phyloP scores from a whole-genome alignment of 1,139 yeast species.

The Geotrichum bryndzae region DNA sequence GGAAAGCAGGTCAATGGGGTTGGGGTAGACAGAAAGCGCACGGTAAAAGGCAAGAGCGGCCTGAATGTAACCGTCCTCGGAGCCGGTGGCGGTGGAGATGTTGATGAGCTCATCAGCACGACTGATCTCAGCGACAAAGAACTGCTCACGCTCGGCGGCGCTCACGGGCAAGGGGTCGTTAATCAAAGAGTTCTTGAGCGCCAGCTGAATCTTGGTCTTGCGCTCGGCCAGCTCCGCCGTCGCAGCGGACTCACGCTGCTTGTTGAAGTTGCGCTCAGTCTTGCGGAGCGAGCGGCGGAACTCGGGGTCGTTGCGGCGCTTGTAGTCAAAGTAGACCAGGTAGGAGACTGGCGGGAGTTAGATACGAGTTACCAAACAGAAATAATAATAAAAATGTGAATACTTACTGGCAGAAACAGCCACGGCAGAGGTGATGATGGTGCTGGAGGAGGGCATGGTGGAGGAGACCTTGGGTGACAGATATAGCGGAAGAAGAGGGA shows the following conservation, averaged over 20 bases:
- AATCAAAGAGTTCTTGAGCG: conserved; percentile 57
- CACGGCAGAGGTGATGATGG: conserved; percentile 31
- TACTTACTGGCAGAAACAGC: conserved; percentile 33
- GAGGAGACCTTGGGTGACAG: background rate
- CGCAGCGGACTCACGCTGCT: conserved; percentile 51
- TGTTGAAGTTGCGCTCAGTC: conserved; percentile 50
- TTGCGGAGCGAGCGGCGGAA: conserved; percentile 74
- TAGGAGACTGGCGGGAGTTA: conserved; percentile 48
- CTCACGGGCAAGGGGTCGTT: conserved; percentile 73
- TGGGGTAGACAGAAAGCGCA: conserved; percentile 91
- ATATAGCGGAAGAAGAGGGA: background rate
- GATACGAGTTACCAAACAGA: background rate
- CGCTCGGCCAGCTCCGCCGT: conserved; percentile 54
- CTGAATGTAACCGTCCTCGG: conserved; percentile 32
- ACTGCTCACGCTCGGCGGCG: conserved; percentile 62
- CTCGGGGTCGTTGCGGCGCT: conserved; percentile 73
- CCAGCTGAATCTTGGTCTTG: conserved; percentile 53
- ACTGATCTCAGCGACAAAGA: conserved; percentile 78
- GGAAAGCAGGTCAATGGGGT: conserved; percentile 83
- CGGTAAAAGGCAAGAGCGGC: conserved; percentile 90
- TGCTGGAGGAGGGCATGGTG: conserved; percentile 32
- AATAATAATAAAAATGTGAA: background rate
- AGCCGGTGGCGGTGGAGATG: conserved; percentile 23
- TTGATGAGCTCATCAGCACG: conserved; percentile 54
- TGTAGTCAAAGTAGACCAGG: conserved; percentile 84